These are phyloP conservation scores for Penicillium egyptiacum DNA, from an alignment of 495 filamentous ascomycete species.

Conservation along the genomic window DNA sequence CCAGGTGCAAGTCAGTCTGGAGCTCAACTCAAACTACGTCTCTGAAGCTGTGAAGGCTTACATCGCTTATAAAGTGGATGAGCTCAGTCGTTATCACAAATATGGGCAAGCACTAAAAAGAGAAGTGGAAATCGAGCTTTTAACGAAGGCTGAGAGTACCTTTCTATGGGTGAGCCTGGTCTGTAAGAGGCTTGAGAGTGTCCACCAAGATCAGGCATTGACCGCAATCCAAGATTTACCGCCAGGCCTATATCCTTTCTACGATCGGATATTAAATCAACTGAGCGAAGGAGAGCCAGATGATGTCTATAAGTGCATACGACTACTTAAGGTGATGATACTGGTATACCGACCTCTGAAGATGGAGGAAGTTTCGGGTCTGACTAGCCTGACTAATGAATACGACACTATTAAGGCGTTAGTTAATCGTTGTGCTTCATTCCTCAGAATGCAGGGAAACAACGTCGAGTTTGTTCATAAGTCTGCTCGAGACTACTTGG, in stretches of 20 bases:
- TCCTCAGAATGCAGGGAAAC: conserved; percentile 18
- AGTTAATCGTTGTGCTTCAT: conserved; percentile 18
- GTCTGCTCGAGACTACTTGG: conserved; percentile 21
- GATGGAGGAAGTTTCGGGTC: conserved; percentile 3
- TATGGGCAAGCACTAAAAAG: conserved; percentile 10
- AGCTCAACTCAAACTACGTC: conserved; percentile 20
- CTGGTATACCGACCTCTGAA: conserved; percentile 13
- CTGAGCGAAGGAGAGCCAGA: not conserved
- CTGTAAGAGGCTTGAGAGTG: conserved; percentile 15
- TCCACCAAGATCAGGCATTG: conserved; percentile 10
- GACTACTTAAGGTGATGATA: conserved; percentile 11
- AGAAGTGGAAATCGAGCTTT: conserved; percentile 18
- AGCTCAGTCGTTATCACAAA: conserved; percentile 8
- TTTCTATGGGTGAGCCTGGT: conserved; percentile 38
- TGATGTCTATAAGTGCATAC: conserved; percentile 1
- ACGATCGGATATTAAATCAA: conserved; percentile 14
- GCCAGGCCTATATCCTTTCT: conserved; percentile 11
- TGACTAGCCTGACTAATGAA: conserved; percentile 1
- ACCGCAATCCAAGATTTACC: conserved; percentile 11
- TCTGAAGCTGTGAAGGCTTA: conserved; percentile 24
- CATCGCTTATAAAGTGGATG: conserved; percentile 32
- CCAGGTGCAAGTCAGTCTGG: conserved; percentile 15
- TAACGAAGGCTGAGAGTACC: conserved; percentile 31
- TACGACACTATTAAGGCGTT: not conserved
- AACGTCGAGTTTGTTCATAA: conserved; percentile 26